Evolutionary conservation across 768 basidiomycete genomes (phyloP), one percentile per base, ranked within the genome.

Genomic region (Boletus rex-veris): DNA sequence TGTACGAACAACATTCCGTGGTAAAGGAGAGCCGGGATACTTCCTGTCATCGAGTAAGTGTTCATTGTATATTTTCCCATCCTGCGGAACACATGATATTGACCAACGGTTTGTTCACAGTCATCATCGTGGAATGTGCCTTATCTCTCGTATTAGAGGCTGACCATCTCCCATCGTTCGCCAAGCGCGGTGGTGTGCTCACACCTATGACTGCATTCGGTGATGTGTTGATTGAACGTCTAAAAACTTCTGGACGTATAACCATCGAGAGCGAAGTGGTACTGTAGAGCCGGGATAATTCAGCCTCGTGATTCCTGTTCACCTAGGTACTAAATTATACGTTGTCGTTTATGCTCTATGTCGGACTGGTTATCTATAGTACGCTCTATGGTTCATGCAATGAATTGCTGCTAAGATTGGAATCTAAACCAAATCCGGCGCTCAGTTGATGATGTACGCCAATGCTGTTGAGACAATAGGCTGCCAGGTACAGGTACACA

Each of bases 121-220:
- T 83, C 40, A 81, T 94, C 78, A 77, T 92, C n/a, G 74, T 81
- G 1, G 92, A 95, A 73, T 81, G 80, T 15, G 95, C 90, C 0
- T 77, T 98, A 14, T 79, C 80, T 16, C 73, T 95, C 46, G 74
- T 86, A 16, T 72, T 89, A 3, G 77, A 82, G 12, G 63, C 75
- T 28, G 73, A 79, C 16, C 75, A 72, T 15, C 79, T 93, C 2
- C 81, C 91, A 0, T 58, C 74, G 1, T 66, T 85, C 7, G 85
- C 80, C 4, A 75, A 73, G 45, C 69, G 75, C 43, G 94, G 93
- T 12, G 94, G 95, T 1, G 71, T 94, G 3, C 74, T 97, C 45
- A 98, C 95, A 2, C 86, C 94, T 0, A 81, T 86, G 70, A 83
- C 82, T 5, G 94, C 90, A 2, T 78, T 96, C 52, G 94, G 93